phyloP scores from a whole-genome alignment of 768 basidiomycete species.

The Phylloporus arenicola region DNA sequence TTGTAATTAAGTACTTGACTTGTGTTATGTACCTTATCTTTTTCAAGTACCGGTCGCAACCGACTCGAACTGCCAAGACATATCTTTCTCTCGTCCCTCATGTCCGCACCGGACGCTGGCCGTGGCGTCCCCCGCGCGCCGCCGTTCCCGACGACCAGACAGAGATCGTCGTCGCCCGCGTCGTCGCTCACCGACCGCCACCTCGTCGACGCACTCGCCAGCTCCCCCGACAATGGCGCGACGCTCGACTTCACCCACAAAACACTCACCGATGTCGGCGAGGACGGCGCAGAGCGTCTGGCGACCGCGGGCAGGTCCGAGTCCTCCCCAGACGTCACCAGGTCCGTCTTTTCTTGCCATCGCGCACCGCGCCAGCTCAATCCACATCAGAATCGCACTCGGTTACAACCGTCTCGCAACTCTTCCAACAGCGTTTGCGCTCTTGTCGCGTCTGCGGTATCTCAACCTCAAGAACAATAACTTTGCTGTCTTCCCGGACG shows the following conservation, averaged over 20 bases:
- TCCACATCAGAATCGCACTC: conserved; percentile 64
- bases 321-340: conserved; percentile 46
- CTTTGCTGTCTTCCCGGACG: conserved; percentile 78
- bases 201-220: conserved; percentile 58
- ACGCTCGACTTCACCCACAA: conserved; percentile 84
- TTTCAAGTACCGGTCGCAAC: conserved; percentile 25
- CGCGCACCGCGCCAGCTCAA: conserved; percentile 6
- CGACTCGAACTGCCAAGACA: conserved; percentile 19
- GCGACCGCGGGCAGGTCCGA: conserved; percentile 45
- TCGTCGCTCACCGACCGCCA: conserved; percentile 49
- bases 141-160: conserved; percentile 21
- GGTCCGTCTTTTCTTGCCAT: conserved; percentile 39
- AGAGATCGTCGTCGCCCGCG: conserved; percentile 28
- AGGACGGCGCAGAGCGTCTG: conserved; percentile 73
- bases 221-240: conserved; percentile 70
- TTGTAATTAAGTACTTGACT: not conserved
- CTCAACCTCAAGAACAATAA: conserved; percentile 83
- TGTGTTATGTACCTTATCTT: conserved; percentile 7
- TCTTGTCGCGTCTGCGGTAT: conserved; percentile 72
- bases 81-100: conserved; percentile 20
- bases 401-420: conserved; percentile 78
- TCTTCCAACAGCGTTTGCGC: conserved; percentile 68
- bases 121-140: conserved; percentile 27
- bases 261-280: conserved; percentile 68
- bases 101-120: conserved; percentile 21